Evolutionary conservation across 805 yeast species (phyloP), one percentile per base, ranked within the genome.

Genomic region (Groenewaldozyma tartarivorans): DNA sequence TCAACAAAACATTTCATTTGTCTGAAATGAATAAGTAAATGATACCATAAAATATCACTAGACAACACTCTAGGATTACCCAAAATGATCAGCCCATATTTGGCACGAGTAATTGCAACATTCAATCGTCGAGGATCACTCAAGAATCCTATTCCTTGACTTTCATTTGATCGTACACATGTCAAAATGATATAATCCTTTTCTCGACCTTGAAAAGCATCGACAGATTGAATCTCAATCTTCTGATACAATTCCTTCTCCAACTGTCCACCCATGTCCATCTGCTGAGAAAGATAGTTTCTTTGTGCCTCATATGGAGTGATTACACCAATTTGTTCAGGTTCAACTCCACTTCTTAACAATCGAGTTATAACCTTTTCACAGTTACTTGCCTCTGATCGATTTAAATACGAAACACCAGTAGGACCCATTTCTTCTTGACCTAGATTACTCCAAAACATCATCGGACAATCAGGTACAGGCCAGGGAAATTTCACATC

Each of bases 281-380:
- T 76, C 58, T 82, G 82, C 54, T 80, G 87, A 6, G 77, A 72
- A 39, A 88, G 65, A 56, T 80, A 87, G 0, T 88, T 83, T 46
- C 95, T 67, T 63, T 88, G 96, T 26, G 95, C 96, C 58, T 86
- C 95, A 60, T 88, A 88, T 0, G 96, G 96, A 4, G 96, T 88
- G 42, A 88, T 79, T 31, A 88, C 81, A 57, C 96, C 96, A 55
- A 88, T 88, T 57, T 85, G 90, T 19, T 69, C 69, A 0, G 95
- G 90, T 38, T 67, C 60, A 9, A 88, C 74, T 16, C 95, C 95
- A 48, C 82, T 87, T 48, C 69, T 72, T 56, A 86, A 81, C 38
- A 86, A 66, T 46, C 72, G 66, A 0, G 90, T 77, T 34, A 88
- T 77, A 21, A 82, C 67, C 55, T 81, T 77, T 57, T 85, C 95